Base-by-base conservation (phyloP, 805 yeast genomes). In the Barnettozyma botsteinii region DNA sequence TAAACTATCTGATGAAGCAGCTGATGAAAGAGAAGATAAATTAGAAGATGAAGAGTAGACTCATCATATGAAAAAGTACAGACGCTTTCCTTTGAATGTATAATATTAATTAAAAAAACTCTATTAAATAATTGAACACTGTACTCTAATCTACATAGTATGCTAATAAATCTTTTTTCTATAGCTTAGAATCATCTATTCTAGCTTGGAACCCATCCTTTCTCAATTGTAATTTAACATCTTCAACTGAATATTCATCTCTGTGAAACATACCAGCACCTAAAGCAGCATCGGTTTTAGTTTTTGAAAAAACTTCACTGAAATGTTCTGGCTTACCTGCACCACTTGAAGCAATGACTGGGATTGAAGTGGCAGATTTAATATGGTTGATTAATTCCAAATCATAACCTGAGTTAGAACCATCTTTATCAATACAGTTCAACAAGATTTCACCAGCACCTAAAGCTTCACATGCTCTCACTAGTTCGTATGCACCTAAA, bases 211-310 rank as follows among this genome's bases (percentile, higher is more conserved):
- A 71, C 0, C 83, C 85, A 13, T 72, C 60, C 1, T 68, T 62
- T 33, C 69, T 62, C 58, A 91, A 70, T 49, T 73, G 79, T 22
- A 72, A 59, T 62, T 93, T 93, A 32, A 93, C 96, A 36, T 88
- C 80, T 36, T 74, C 72, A 14, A 93, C 97, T 11, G 86, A 79
- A 62, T 83, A 93, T 55, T 91, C 98, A 18, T 85, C 89, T 59
- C 98, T 73, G 67, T 93, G 99, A 70, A 93, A 93, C 81, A 93
- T 83, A 32, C 99, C 99, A 4, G 99, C 99, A 28, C 98, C 99
- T 30, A 93, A 71, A 14, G 98, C 98, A 31, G 99, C 99, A 65
- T 93, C 98, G 1, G 93, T 82, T 6, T 74, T 70, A 13, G 97
- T 88, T 33, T 81, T 69, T 33, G 68, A 70, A 56, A 93, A 93